Base-by-base conservation (phyloP, 139 green algal species). In the Chlamydomonas asymmetrica region DNA sequence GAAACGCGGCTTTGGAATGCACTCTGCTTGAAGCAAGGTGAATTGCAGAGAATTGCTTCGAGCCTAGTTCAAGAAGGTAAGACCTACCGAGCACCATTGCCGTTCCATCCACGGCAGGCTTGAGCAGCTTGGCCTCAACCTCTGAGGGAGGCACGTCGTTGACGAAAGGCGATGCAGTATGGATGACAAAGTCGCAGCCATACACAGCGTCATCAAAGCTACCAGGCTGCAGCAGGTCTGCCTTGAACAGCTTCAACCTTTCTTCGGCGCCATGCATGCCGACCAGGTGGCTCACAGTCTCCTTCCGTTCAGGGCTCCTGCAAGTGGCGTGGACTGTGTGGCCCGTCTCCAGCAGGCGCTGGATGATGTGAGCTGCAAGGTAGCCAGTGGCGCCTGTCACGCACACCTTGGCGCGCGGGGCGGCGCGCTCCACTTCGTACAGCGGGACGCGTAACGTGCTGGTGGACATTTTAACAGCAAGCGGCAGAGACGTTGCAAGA, bases 161-260 rank as follows among this genome's bases (percentile, higher is more conserved):
- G 18, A 34, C n/a, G 62, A 80, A 87, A 7, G 87, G 85, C 8
- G 74, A 84, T 5, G 89, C 89, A 18, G 79, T 85, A 52, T 93
- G 89, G 18, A 93, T 76, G 32, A 93, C 88, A 8, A 79, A 83
- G 31, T 83, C 78, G 63, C 81, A 86, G 39, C 85, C 85, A 72
- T 45, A 43, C 1, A 75, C 38, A 5, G 84, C 84, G 10, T 66
- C 78, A 31, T 88, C 79, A 61, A 81, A 90, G 48, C 60, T 62
- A 7, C 68, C 76, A 6, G 45, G 38, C 5, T 29, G 9, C 34
- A 70, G 22, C 60, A 92, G 70, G 80, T 89, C 74, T 18, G 87
- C 82, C 29, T 73, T 72, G 76, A 88, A 90, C 6, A 91, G 67
- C 62, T 78, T 78, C 10, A 90, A 73, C 10, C 83, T 76, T 32